phyloP scores from a whole-genome alignment of 2,329 filamentous ascomycete genomes.

The Fusarium sacchari region DNA sequence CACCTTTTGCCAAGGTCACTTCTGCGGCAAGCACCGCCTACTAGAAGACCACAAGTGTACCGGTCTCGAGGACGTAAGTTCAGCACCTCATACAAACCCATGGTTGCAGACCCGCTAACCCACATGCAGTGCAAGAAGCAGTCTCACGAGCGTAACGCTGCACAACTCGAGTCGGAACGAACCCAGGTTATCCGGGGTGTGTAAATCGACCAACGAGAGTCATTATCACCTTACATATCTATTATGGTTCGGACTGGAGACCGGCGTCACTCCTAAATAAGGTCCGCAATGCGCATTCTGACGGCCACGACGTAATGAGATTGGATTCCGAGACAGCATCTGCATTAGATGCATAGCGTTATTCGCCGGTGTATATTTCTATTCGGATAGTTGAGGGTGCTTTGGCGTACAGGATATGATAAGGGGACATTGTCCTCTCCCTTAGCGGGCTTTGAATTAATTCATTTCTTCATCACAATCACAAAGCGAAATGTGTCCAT shows the following conservation, averaged over 20 bases:
- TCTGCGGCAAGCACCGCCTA: slow-evolving; percentile 93
- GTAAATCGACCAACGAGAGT: slow-evolving; percentile 54
- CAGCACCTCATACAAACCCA: background rate
- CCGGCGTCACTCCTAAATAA: slow-evolving; percentile 31
- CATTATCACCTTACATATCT: background rate
- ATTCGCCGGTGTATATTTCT: slow-evolving; percentile 40
- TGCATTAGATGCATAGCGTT: slow-evolving; percentile 37
- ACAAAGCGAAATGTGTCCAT: background rate
- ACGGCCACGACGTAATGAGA: slow-evolving; percentile 44
- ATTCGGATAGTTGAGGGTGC: slow-evolving; percentile 36
- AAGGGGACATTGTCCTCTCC: slow-evolving; percentile 29
- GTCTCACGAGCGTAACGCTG: slow-evolving; percentile 91
- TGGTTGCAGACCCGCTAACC: slow-evolving; percentile 1
- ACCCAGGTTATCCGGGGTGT: slow-evolving; percentile 95
- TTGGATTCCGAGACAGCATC: slow-evolving; percentile 30
- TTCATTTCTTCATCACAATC: slow-evolving; percentile 26
- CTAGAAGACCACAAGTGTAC: slow-evolving; percentile 94
- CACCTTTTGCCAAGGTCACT: slow-evolving; percentile 92
- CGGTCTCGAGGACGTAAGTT: slow-evolving; percentile 84
- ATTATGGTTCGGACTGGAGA: slow-evolving; percentile 18
- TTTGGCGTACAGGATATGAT: slow-evolving; percentile 42
- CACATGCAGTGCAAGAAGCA: slow-evolving; percentile 86
- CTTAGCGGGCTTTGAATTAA: slow-evolving; percentile 39
- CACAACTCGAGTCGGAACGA: slow-evolving; percentile 90
- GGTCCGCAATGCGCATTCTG: slow-evolving; percentile 18